Conservation (phyloP, 352 stramenopile species). For the Pythium phragmitis region DNA sequence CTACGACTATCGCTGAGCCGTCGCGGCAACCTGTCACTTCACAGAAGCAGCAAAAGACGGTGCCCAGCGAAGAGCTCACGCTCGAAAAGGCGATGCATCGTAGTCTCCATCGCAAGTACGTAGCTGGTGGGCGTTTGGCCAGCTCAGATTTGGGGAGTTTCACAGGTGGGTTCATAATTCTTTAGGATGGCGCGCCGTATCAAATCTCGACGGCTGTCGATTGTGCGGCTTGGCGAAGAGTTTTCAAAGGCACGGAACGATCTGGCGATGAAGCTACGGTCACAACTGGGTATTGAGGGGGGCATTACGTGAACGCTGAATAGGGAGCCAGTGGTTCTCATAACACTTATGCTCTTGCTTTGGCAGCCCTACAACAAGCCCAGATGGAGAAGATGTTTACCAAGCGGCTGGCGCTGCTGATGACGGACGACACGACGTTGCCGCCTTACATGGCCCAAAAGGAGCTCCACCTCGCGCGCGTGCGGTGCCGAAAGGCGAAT, state of each 20-base stretch:
- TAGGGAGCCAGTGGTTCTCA: not conserved
- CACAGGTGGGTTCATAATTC: not conserved
- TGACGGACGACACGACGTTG: constrained; percentile 49
- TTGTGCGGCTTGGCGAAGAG: constrained; percentile 44
- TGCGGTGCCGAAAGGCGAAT: constrained; percentile 57
- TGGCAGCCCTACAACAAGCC: constrained; percentile 52
- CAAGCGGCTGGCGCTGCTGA: constrained; percentile 49
- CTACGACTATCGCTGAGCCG: constrained; percentile 9
- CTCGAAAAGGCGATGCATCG: constrained; percentile 57
- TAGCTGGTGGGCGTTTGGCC: not conserved
- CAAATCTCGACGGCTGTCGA: constrained; percentile 43
- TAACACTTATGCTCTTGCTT: not conserved
- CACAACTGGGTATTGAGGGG: constrained; percentile 35
- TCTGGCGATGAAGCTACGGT: constrained; percentile 48
- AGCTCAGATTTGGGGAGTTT: not conserved
- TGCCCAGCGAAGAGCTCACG: constrained; percentile 38
- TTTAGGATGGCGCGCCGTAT: constrained; percentile 58
- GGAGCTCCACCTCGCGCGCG: constrained; percentile 52
- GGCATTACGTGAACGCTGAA: not conserved
- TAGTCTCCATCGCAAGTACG: constrained; percentile 61
- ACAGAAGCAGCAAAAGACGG: constrained; percentile 30
- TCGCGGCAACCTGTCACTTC: constrained; percentile 16
- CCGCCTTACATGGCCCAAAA: constrained; percentile 57
- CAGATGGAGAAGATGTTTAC: constrained; percentile 66
- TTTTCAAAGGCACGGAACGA: constrained; percentile 44